Conservation (phyloP, 1,284 basidiomycete species). For the Fomitopsis schrenkii region DNA sequence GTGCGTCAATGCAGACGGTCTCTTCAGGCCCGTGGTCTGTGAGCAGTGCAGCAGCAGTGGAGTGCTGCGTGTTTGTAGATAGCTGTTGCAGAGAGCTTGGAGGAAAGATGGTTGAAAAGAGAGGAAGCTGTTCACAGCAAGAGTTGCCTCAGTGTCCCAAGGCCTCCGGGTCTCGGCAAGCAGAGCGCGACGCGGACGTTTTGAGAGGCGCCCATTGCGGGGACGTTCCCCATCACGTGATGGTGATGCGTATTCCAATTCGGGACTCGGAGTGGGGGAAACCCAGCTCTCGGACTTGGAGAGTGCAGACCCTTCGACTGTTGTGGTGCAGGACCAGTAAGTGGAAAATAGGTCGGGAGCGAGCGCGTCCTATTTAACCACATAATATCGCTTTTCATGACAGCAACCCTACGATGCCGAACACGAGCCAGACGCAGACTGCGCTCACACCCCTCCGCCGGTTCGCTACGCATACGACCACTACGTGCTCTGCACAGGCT, state of each 20-base stretch:
- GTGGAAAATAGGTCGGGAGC: too few relatives aligned
- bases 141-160: too few relatives aligned
- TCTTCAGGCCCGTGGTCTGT: neutral
- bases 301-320: too few relatives aligned
- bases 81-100: neutral
- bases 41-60: too few relatives aligned
- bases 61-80: too few relatives aligned
- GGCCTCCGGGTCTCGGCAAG: neutral
- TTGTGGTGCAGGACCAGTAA: too few relatives aligned
- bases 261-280: too few relatives aligned
- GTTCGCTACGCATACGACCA: constrained; percentile 63
- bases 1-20: neutral
- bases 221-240: neutral
- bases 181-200: neutral
- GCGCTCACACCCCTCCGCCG: constrained; percentile 47
- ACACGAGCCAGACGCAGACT: constrained; percentile 17
- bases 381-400: too few relatives aligned
- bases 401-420: constrained; percentile 12
- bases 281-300: neutral
- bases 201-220: neutral
- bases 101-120: too few relatives aligned
- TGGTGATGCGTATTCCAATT: neutral
- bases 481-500: constrained; percentile 67
- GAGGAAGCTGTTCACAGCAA: too few relatives aligned
- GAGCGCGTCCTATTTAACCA: too few relatives aligned